Evolutionary conservation across 441 rosid genomes (phyloP).

Genomic region (Populus trichocarpa): DNA sequence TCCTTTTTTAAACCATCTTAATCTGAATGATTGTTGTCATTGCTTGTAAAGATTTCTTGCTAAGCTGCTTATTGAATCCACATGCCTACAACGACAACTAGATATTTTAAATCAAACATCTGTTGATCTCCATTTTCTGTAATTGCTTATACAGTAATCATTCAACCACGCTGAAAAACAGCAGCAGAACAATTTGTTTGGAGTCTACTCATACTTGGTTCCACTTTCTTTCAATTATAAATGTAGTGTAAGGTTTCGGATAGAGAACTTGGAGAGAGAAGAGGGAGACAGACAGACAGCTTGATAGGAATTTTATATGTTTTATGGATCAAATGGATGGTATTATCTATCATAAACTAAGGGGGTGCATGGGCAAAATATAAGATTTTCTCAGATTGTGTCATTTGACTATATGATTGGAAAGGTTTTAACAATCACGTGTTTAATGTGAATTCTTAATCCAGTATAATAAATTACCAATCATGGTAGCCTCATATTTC

Average conservation of each 20-base stretch:
- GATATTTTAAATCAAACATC: background rate
- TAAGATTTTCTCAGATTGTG: too few species aligned
- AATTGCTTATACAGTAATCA: background rate
- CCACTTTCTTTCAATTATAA: background rate
- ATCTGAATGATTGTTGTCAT: background rate
- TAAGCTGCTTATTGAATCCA: background rate
- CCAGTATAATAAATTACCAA: too few species aligned
- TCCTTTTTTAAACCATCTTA: constrained; percentile 1
- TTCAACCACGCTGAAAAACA: background rate
- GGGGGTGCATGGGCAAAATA: background rate
- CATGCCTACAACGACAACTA: background rate
- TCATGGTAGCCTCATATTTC: too few species aligned
- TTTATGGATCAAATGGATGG: too few species aligned
- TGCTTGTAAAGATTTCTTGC: background rate
- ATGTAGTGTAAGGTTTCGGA: too few species aligned
- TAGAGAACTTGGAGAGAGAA: too few species aligned
- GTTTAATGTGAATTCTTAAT: too few species aligned
- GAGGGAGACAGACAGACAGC: too few species aligned
- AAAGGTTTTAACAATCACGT: too few species aligned
- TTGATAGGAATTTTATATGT: too few species aligned
- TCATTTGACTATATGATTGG: too few species aligned
- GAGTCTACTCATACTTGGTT: background rate
- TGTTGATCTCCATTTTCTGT: background rate
- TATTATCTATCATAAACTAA: too few species aligned
- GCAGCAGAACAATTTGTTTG: background rate